Percentiles rank a stretch among this genome's conserved stretches.
Conservation (phyloP, 768 basidiomycete species). For the Russula lepida region DNA sequence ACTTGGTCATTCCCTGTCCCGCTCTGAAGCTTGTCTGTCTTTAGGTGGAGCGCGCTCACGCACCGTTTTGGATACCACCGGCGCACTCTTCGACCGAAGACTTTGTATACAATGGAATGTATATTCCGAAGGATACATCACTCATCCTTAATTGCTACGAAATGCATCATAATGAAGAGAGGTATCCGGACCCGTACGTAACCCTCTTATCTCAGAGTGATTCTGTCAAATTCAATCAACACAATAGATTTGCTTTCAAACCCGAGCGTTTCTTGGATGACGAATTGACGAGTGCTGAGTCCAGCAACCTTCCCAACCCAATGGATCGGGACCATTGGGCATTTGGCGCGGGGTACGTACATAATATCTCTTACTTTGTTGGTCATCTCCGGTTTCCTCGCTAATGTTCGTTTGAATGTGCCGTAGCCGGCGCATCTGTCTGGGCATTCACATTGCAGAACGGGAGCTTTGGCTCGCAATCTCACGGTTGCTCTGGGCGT, state of each 20-base stretch:
- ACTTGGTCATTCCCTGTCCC: not conserved
- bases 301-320: slow-evolving; percentile 35
- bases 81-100: slow-evolving; percentile 28
- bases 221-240: not conserved
- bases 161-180: slow-evolving; percentile 26
- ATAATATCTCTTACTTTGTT: not conserved
- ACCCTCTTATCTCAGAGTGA: not conserved
- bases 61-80: slow-evolving; percentile 27
- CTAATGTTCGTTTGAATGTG: not conserved
- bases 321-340: slow-evolving; percentile 44
- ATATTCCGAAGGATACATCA: slow-evolving; percentile 27
- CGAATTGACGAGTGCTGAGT: slow-evolving; percentile 32
- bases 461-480: slow-evolving; percentile 39
- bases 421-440: slow-evolving; percentile 32
- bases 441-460: slow-evolving; percentile 39
- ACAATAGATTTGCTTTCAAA: slow-evolving; percentile 27
- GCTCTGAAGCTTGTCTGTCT: not conserved
- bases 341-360: slow-evolving; percentile 40
- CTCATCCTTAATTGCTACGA: slow-evolving; percentile 26
- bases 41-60: slow-evolving; percentile 24
- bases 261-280: slow-evolving; percentile 42
- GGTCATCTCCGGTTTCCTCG: not conserved
- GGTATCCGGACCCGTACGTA: slow-evolving; percentile 34
- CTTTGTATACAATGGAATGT: slow-evolving; percentile 27
- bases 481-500: slow-evolving; percentile 42